Conservation (phyloP, 805 yeast genomes). For the Yarrowia sp. region DNA sequence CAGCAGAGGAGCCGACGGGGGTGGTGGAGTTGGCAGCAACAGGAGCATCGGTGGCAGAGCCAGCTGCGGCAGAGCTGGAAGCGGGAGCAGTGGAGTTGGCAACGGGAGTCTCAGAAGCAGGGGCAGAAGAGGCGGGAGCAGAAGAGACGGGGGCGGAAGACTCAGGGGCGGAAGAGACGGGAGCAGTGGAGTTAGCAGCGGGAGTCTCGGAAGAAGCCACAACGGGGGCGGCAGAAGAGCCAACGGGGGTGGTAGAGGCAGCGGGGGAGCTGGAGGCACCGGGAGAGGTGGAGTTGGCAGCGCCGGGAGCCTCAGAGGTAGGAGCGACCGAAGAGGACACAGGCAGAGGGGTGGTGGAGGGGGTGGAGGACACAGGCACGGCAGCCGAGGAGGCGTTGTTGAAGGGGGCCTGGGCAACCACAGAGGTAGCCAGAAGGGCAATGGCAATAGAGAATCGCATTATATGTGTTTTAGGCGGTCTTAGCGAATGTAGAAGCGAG, state of each 20-base stretch:
- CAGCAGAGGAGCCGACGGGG: neutral
- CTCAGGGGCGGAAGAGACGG: neutral
- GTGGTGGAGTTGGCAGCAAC: neutral
- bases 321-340: neutral
- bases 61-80: neutral
- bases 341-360: neutral
- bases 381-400: neutral
- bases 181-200: conserved; percentile 3
- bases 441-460: conserved; percentile 17
- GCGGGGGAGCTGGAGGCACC: neutral
- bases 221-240: neutral
- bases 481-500: conserved; percentile 21
- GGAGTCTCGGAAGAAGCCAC: neutral
- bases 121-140: neutral
- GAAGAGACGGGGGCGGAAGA: neutral
- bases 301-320: neutral
- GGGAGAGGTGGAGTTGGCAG: neutral
- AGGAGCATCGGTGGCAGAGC: neutral
- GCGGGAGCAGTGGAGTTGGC: neutral
- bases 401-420: neutral
- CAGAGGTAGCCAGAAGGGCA: conserved; percentile 11
- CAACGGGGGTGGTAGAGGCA: neutral
- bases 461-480: neutral
- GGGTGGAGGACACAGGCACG: neutral
- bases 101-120: neutral